phyloP scores from a whole-genome alignment of 805 yeast genomes.

The Cyberlindnera sargentensis region DNA sequence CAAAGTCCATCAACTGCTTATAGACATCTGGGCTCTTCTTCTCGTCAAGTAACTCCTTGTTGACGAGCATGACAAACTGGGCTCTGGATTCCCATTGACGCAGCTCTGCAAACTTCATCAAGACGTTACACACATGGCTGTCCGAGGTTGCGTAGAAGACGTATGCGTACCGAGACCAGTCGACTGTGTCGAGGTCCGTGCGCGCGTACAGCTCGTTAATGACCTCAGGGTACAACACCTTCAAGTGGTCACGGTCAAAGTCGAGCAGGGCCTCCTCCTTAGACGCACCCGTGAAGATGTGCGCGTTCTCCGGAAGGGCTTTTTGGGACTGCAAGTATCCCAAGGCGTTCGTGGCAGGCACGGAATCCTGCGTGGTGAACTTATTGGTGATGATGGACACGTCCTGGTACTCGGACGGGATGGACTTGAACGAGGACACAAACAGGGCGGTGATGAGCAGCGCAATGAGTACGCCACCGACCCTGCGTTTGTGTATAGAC shows the following conservation, averaged over 20 bases:
- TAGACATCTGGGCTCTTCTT: conserved; percentile 8
- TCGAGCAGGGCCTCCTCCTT: conserved; percentile 9
- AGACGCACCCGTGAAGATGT: no score
- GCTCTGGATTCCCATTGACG: conserved; percentile 34
- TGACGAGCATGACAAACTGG: conserved; percentile 39
- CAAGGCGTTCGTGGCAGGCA: no score
- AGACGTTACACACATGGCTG: conserved; percentile 43
- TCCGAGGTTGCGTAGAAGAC: conserved; percentile 53
- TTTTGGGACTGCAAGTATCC: no score
- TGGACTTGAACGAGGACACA: no score
- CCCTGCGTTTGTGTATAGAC: no score
- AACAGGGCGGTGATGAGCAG: no score
- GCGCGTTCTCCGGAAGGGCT: no score
- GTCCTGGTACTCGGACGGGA: no score
- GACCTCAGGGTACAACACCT: conserved; percentile 20
- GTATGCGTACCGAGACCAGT: conserved; percentile 46
- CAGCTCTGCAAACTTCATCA: conserved; percentile 40
- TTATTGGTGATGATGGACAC: no score
- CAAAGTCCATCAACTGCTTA: conserved; percentile 6
- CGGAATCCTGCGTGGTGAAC: no score
- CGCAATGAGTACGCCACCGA: no score
- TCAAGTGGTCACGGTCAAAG: conserved; percentile 17
- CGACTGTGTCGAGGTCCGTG: conserved; percentile 18
- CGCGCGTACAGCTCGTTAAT: conserved; percentile 15
- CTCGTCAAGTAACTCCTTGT: conserved; percentile 23